These are phyloP conservation scores for Gautieria morchelliformis DNA, from an alignment of 768 basidiomycete species.

Conservation along the genomic window DNA sequence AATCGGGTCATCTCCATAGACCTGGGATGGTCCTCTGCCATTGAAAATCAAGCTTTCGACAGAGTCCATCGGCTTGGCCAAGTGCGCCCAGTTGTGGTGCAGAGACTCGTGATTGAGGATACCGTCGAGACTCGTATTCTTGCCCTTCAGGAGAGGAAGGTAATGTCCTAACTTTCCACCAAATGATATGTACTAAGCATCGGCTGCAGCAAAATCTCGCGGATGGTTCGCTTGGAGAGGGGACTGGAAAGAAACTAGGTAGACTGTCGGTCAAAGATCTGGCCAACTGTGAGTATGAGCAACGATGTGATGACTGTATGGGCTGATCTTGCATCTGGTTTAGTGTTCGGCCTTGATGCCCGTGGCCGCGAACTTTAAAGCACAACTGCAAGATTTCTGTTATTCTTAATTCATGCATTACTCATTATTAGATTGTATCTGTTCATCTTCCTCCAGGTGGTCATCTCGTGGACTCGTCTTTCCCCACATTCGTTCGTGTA, in stretches of 20 bases:
- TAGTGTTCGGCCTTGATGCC: constrained; percentile 1
- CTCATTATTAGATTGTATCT: background rate
- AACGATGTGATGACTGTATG: too few relatives aligned
- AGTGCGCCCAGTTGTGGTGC: constrained; percentile 36
- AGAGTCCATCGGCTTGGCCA: constrained; percentile 54
- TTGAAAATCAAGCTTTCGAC: constrained; percentile 54
- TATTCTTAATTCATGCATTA: too few relatives aligned
- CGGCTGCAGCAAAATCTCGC: constrained; percentile 37
- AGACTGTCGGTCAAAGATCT: constrained; percentile 42
- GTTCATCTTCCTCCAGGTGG: background rate
- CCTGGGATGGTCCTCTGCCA: constrained; percentile 54
- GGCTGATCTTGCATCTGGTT: background rate
- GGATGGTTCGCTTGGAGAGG: constrained; percentile 55
- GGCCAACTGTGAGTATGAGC: constrained; percentile 25
- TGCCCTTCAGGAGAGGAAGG: constrained; percentile 52
- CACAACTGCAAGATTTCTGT: too few relatives aligned
- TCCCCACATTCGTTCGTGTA: too few relatives aligned
- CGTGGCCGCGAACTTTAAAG: background rate
- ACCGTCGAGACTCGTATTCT: constrained; percentile 68
- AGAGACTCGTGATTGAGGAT: constrained; percentile 47
- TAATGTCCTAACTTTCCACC: constrained; percentile 11
- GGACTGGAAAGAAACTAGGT: constrained; percentile 47
- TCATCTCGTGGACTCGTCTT: too few relatives aligned
- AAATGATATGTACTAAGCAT: background rate
- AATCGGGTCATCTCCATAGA: constrained; percentile 58